phyloP scores from a whole-genome alignment of 345 rosid genomes.

The Syzygium oleosum region DNA sequence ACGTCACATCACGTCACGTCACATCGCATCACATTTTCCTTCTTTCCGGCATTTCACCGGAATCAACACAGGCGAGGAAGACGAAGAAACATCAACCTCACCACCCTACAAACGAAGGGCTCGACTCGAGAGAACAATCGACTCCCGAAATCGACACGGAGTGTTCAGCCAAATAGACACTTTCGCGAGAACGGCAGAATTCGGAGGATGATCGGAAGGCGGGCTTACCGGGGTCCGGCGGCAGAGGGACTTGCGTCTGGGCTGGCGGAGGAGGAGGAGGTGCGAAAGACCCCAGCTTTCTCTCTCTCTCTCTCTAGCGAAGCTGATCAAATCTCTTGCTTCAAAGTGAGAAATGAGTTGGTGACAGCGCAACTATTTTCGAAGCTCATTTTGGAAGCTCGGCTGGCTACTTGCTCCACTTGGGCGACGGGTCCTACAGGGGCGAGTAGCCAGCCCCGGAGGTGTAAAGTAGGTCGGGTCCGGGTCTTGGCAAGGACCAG shows the following conservation, averaged over 20 bases:
- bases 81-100: neutral
- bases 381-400: neutral
- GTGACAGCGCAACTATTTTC: neutral
- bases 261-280: neutral
- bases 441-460: too few species aligned
- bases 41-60: neutral
- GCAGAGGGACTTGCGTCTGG: neutral
- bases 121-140: neutral
- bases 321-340: neutral
- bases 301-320: neutral
- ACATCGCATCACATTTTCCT: neutral
- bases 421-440: too few species aligned
- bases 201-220: neutral
- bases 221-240: constrained; percentile 11
- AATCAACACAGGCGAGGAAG: neutral
- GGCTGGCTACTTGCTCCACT: too few species aligned
- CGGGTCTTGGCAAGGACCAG: too few species aligned
- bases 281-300: constrained; percentile 5
- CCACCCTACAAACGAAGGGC: neutral
- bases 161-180: neutral
- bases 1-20: too few species aligned
- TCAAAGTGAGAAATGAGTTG: neutral
- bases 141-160: neutral
- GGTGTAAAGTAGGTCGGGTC: too few species aligned
- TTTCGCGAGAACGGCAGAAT: neutral